Conservation (phyloP, 2,329 filamentous ascomycete genomes). For the Cladophialophora carrionii region DNA sequence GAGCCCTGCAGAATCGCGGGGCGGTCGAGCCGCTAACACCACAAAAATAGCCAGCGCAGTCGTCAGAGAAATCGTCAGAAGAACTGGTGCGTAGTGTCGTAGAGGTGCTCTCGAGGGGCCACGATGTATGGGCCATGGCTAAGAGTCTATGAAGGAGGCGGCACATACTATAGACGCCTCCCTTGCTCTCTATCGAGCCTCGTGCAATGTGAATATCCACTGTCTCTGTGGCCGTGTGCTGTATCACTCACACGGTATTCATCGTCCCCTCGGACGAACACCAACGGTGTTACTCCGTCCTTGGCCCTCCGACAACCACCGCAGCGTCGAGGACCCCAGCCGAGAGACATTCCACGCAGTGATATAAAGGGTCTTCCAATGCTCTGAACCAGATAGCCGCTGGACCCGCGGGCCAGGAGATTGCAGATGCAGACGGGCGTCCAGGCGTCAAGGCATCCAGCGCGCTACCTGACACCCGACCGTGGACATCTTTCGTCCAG, state of each 20-base stretch:
- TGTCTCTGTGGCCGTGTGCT: background rate
- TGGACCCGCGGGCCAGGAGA: conserved; percentile 12
- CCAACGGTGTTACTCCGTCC: background rate
- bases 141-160: background rate
- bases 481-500: background rate
- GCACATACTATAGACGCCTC: background rate
- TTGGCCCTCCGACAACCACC: background rate
- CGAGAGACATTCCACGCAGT: conserved; percentile 14
- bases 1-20: background rate
- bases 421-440: background rate
- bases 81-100: background rate
- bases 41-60: background rate
- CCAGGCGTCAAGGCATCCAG: background rate
- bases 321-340: conserved; percentile 1
- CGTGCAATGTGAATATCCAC: conserved; percentile 4
- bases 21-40: background rate
- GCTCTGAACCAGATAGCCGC: conserved; percentile 13
- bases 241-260: background rate
- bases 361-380: conserved; percentile 24
- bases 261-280: background rate
- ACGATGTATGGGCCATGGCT: background rate
- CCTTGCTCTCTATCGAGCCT: background rate
- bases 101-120: background rate
- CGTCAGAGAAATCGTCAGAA: background rate
- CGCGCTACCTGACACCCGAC: background rate